Evolutionary conservation across 345 rosid species (phyloP).

Genomic region (Melaleuca alternifolia): DNA sequence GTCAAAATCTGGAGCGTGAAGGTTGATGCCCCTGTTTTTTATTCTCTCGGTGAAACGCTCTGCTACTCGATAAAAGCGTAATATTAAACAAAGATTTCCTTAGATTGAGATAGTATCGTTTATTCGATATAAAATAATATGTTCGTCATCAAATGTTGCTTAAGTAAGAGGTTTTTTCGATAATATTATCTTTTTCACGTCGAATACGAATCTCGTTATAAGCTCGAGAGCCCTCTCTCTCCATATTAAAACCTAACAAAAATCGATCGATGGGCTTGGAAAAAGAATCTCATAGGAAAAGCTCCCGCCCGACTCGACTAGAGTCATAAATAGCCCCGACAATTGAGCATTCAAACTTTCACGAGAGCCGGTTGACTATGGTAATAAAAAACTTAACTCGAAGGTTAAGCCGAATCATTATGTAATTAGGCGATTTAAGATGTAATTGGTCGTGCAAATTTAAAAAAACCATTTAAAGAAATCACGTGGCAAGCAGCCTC

Average conservation of each 20-base stretch:
- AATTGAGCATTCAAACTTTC: no score
- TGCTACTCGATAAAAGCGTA: not conserved
- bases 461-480: no score
- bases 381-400: not conserved
- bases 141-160: fast-evolving
- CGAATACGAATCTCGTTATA: not conserved
- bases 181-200: not conserved
- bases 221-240: no score
- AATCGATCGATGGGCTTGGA: no score
- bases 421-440: not conserved
- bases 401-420: fast-evolving
- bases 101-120: not conserved
- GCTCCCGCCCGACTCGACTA: fast-evolving
- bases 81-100: not conserved
- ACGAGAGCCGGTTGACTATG: fast-evolving
- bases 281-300: not conserved
- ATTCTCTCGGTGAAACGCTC: not conserved
- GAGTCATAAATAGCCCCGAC: not conserved
- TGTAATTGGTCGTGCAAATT: not conserved
- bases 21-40: not conserved
- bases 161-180: not conserved
- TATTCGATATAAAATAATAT: not conserved
- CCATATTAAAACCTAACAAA: no score
- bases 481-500: no score
- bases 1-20: not conserved